Conservation (phyloP, 352 stramenopile species). For the Pythium guiyangense region DNA sequence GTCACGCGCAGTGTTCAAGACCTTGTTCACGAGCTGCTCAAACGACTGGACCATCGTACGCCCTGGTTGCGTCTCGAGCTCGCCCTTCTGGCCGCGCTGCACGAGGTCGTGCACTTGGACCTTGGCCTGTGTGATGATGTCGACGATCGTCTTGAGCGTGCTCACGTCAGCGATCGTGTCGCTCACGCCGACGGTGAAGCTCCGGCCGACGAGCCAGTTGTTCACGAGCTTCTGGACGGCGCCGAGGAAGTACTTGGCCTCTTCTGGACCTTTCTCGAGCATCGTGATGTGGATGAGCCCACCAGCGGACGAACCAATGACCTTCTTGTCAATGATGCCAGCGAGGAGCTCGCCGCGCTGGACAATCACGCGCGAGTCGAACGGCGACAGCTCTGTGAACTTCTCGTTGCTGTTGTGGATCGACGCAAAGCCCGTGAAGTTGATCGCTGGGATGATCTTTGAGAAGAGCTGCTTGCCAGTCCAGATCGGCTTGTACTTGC, state of each 20-base stretch:
- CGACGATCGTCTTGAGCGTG: constrained; percentile 98
- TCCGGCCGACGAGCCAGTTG: constrained; percentile 97
- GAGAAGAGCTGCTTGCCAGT: constrained; percentile 99
- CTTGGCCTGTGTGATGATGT: constrained; percentile 99
- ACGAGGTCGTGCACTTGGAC: constrained; percentile 93
- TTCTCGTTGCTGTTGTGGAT: constrained; percentile 93
- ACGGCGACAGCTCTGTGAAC: constrained; percentile 88
- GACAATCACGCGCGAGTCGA: constrained; percentile 97
- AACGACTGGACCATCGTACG: constrained; percentile 99
- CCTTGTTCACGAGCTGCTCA: constrained; percentile 97
- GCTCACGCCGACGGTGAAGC: constrained; percentile 98
- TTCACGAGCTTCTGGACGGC: constrained; percentile 98
- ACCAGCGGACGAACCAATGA: constrained; percentile 95
- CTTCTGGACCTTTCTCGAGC: constrained; percentile 89
- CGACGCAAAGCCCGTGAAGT: constrained; percentile 94
- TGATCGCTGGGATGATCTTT: constrained; percentile 96
- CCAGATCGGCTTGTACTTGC: constrained; percentile 91
- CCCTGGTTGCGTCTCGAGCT: constrained; percentile 97
- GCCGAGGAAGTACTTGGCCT: constrained; percentile 86
- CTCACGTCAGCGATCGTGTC: constrained; percentile 98
- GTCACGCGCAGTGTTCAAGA: constrained; percentile 88
- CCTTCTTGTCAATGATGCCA: constrained; percentile 99
- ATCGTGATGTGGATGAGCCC: constrained; percentile 98
- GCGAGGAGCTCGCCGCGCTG: constrained; percentile 95
- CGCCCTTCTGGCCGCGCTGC: constrained; percentile 95